Percentiles rank a stretch among this genome's conserved stretches.
These are phyloP conservation scores for apple (Malus domestica) DNA, from an alignment of 306 rosid genomes.

Conservation along the genomic window ASM211411v1 NC_041798.1:23146001-23146500, in stretches of 20 bases:
- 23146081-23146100: slow-evolving; percentile 79
- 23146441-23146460: slow-evolving; percentile 82
- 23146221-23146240: slow-evolving; percentile 82
- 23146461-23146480: slow-evolving; percentile 57
- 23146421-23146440: slow-evolving; percentile 78
- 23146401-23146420: slow-evolving; percentile 76
- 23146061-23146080: slow-evolving; percentile 68
- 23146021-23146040: slow-evolving; percentile 66
- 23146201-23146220: slow-evolving; percentile 85
- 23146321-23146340: slow-evolving; percentile 66
- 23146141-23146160: slow-evolving; percentile 93
- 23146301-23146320: slow-evolving; percentile 61
- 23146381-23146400: slow-evolving; percentile 77
- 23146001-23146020: slow-evolving; percentile 74
- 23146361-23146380: slow-evolving; percentile 84
- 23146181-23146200: slow-evolving; percentile 76
- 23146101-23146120: slow-evolving; percentile 54
- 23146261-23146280: slow-evolving; percentile 76
- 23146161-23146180: slow-evolving; percentile 69
- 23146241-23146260: slow-evolving; percentile 63
- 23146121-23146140: slow-evolving; percentile 69
- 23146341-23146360: slow-evolving; percentile 84
- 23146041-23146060: slow-evolving; percentile 69
- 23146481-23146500: slow-evolving; percentile 49
- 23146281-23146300: slow-evolving; percentile 70